Conservation (phyloP, 129 eudicot genomes). For the Tagetes erecta region DNA sequence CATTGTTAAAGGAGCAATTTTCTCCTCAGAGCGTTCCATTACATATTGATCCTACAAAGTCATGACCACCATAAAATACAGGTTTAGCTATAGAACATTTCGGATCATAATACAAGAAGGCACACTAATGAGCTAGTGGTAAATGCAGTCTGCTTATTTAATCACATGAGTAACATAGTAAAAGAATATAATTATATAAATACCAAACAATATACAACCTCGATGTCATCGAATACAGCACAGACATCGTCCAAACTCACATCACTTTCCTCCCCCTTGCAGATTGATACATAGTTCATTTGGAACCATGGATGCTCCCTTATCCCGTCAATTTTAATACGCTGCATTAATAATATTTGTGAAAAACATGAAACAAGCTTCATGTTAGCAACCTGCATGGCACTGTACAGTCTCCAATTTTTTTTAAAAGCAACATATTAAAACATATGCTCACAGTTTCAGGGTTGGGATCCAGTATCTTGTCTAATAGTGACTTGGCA, state of each 20-base stretch:
- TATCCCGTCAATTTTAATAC: slow-evolving; percentile 75
- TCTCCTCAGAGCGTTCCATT: slow-evolving; percentile 54
- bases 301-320: slow-evolving; percentile 78
- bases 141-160: background rate
- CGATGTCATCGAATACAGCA: slow-evolving; percentile 92
- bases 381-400: slow-evolving; percentile 18
- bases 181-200: background rate
- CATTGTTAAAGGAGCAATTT: slow-evolving; percentile 75
- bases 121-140: slow-evolving; percentile 6
- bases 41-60: slow-evolving; percentile 78
- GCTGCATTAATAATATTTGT: slow-evolving; percentile 43
- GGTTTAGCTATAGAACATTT: background rate
- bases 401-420: background rate
- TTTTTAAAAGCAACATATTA: background rate
- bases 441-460: slow-evolving; percentile 61
- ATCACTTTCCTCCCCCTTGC: slow-evolving; percentile 66
- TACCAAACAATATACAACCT: slow-evolving; percentile 47
- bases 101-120: slow-evolving; percentile 6
- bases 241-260: slow-evolving; percentile 87
- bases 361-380: slow-evolving; percentile 5
- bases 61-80: slow-evolving; percentile 19
- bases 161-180: background rate
- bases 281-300: slow-evolving; percentile 58
- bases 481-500: slow-evolving; percentile 71
- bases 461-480: slow-evolving; percentile 93